Conservation (phyloP, 371 early-diverging fungal species). For the Lichtheimia ornata region DNA sequence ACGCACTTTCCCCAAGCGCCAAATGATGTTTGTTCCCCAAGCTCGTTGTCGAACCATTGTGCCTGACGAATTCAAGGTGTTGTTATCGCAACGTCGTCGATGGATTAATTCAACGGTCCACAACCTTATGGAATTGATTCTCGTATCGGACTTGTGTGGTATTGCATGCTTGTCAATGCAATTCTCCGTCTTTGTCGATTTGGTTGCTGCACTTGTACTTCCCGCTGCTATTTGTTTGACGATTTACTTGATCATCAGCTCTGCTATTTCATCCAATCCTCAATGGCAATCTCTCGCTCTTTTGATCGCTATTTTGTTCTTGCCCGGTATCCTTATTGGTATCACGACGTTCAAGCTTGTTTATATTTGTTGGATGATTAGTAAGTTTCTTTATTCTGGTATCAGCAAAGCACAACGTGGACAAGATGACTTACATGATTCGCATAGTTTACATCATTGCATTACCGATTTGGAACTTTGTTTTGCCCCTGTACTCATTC, state of each 20-base stretch:
- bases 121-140: constrained; percentile 88
- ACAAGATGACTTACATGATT: too few relatives aligned
- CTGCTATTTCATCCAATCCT: constrained; percentile 50
- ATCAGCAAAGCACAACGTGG: too few relatives aligned
- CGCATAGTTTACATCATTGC: constrained; percentile 60
- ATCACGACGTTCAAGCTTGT: constrained; percentile 81
- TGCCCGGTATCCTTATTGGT: constrained; percentile 87
- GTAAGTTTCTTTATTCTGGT: constrained; percentile 32
- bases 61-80: constrained; percentile 77
- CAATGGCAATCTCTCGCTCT: constrained; percentile 70
- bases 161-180: constrained; percentile 91
- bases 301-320: constrained; percentile 65
- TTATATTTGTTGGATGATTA: constrained; percentile 81
- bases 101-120: constrained; percentile 94
- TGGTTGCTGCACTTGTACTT: constrained; percentile 83
- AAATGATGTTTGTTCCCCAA: constrained; percentile 91
- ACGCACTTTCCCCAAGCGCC: constrained; percentile 88
- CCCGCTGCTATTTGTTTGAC: constrained; percentile 81
- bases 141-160: constrained; percentile 86
- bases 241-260: constrained; percentile 50
- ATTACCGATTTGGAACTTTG: constrained; percentile 94
- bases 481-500: constrained; percentile 91
- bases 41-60: constrained; percentile 86
- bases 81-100: constrained; percentile 85
- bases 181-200: constrained; percentile 82